These are phyloP conservation scores for Aspergillus hancockii DNA, from an alignment of 495 filamentous ascomycete genomes.

Conservation along the genomic window DNA sequence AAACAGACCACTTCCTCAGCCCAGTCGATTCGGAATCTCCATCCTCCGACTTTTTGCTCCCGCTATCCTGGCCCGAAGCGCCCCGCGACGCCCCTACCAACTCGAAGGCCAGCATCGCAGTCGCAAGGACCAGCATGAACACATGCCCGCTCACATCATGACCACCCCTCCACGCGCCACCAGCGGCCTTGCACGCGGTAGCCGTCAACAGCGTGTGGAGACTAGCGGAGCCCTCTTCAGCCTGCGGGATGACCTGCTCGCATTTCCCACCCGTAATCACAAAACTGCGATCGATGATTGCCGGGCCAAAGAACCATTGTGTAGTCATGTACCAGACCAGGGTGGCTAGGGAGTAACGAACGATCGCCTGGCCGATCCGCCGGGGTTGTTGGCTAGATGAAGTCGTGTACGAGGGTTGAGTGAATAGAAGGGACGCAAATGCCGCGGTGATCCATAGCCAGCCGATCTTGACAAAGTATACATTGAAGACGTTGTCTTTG, in stretches of 20 bases:
- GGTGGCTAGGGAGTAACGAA: slow-evolving; percentile 72
- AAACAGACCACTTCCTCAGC: slow-evolving; percentile 51
- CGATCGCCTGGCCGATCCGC: slow-evolving; percentile 45
- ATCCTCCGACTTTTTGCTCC: slow-evolving; percentile 57
- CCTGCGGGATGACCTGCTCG: slow-evolving; percentile 40
- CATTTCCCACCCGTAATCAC: slow-evolving; percentile 80
- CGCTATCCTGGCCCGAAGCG: slow-evolving; percentile 15
- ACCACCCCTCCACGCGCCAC: slow-evolving; percentile 83
- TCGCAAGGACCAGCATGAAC: slow-evolving; percentile 84
- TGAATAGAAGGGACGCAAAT: slow-evolving; percentile 61
- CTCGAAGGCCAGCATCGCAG: slow-evolving; percentile 78
- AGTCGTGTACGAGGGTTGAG: slow-evolving; percentile 54
- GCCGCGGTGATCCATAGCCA: slow-evolving; percentile 86
- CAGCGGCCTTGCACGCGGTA: slow-evolving; percentile 77
- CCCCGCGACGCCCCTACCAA: slow-evolving; percentile 60
- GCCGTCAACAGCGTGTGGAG: slow-evolving; percentile 62
- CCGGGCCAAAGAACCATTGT: slow-evolving; percentile 94
- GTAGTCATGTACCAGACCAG: slow-evolving; percentile 76
- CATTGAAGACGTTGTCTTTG: slow-evolving; percentile 88
- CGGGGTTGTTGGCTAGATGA: slow-evolving; percentile 24
- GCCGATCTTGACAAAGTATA: slow-evolving; percentile 89
- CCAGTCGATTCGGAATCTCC: slow-evolving; percentile 31
- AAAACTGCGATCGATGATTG: slow-evolving; percentile 86
- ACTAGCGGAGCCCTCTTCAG: slow-evolving; percentile 27
- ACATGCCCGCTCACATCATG: slow-evolving; percentile 96